Evolutionary conservation across 1,139 yeast genomes (phyloP).

Genomic region (Candida anutae): DNA sequence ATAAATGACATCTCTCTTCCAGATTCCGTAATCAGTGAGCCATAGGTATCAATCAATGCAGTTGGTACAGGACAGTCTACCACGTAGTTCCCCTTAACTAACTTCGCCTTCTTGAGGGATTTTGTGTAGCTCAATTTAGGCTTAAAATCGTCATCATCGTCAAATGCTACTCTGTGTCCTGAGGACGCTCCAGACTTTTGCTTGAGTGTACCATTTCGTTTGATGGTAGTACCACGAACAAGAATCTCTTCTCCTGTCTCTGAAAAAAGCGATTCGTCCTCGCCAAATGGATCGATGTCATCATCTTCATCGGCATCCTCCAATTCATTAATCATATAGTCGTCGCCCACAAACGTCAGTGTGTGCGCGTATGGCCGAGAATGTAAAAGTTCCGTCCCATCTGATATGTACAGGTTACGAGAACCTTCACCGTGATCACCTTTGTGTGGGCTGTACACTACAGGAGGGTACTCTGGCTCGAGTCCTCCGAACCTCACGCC

Average conservation of each 20-base stretch:
- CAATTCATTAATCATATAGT: constrained; percentile 34
- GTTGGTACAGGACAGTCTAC: constrained; percentile 74
- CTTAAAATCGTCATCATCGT: constrained; percentile 33
- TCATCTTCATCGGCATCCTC: constrained; percentile 34
- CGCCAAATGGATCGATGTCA: constrained; percentile 39
- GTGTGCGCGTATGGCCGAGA: constrained; percentile 16
- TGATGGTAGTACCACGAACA: constrained; percentile 27
- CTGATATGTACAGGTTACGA: constrained; percentile 16
- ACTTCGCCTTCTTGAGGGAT: constrained; percentile 43
- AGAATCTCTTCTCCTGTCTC: constrained; percentile 35
- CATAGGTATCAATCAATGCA: constrained; percentile 47
- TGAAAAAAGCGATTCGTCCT: constrained; percentile 36
- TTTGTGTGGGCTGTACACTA: constrained; percentile 22
- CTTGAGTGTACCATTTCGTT: constrained; percentile 14
- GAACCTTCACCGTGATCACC: too few species aligned
- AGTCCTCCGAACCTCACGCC: constrained; percentile 28
- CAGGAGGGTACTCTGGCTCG: constrained; percentile 30
- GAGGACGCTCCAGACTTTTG: constrained; percentile 8
- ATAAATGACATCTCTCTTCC: constrained; percentile 65
- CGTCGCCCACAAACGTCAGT: constrained; percentile 29
- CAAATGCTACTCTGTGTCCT: constrained; percentile 9
- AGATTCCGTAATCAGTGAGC: constrained; percentile 37
- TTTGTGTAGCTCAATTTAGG: constrained; percentile 39
- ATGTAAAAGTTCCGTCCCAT: constrained; percentile 12
- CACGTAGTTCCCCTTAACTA: constrained; percentile 67